Conservation (phyloP, 345 rosid genomes). For the Aethionema arabicum region DNA sequence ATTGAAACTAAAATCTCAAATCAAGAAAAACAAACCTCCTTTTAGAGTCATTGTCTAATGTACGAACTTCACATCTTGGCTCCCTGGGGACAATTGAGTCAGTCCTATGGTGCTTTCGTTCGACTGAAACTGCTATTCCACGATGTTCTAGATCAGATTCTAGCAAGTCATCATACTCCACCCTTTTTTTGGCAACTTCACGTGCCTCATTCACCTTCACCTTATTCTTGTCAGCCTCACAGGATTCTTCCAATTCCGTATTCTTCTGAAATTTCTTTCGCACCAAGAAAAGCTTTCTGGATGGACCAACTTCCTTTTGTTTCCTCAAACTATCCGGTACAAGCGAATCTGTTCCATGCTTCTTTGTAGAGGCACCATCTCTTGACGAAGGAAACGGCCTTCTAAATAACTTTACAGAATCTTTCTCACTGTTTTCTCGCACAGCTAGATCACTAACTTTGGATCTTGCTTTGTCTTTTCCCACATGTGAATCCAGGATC, state of each 20-base stretch:
- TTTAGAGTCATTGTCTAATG: conserved; percentile 64
- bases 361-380: conserved; percentile 42
- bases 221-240: conserved; percentile 33
- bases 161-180: conserved; percentile 27
- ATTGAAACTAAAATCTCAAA: conserved; percentile 16
- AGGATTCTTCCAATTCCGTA: conserved; percentile 39
- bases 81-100: conserved; percentile 33
- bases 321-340: conserved; percentile 40
- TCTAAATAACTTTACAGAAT: conserved; percentile 31
- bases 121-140: conserved; percentile 31
- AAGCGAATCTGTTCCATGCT: conserved; percentile 38
- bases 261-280: conserved; percentile 38
- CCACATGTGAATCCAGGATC: conserved; percentile 36
- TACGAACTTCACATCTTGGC: conserved; percentile 36
- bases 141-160: conserved; percentile 36
- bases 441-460: conserved; percentile 37
- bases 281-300: conserved; percentile 28
- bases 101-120: conserved; percentile 32
- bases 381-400: conserved; percentile 34
- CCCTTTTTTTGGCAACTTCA: conserved; percentile 33
- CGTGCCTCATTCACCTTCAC: conserved; percentile 38
- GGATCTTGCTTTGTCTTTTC: conserved; percentile 35
- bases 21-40: conserved; percentile 49
- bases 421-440: conserved; percentile 35
- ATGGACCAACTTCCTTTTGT: conserved; percentile 39